Conservation (phyloP, 257 asterid species). For the Datura wrightii region DNA sequence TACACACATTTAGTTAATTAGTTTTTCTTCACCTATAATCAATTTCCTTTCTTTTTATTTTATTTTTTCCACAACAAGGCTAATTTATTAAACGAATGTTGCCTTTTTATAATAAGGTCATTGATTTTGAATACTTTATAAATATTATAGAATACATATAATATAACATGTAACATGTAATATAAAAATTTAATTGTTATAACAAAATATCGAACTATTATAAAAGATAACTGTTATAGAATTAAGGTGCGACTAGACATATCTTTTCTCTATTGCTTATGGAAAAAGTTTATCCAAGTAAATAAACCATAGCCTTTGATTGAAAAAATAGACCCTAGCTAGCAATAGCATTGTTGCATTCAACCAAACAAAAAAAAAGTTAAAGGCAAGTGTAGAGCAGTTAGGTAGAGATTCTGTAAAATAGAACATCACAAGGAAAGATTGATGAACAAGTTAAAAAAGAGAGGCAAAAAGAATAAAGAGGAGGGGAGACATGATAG, state of each 20-base stretch:
- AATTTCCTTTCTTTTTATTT: neutral
- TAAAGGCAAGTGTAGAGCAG: neutral
- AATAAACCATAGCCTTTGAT: neutral
- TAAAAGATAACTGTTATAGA: too few relatives aligned
- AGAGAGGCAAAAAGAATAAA: conserved; percentile 47
- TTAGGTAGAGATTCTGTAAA: conserved; percentile 14
- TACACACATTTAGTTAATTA: neutral
- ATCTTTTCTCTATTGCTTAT: too few relatives aligned
- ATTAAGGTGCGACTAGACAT: too few relatives aligned
- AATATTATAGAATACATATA: too few relatives aligned
- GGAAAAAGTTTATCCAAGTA: neutral
- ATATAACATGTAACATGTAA: too few relatives aligned
- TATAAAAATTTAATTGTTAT: too few relatives aligned
- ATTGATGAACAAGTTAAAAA: conserved; percentile 30
- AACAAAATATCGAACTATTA: too few relatives aligned
- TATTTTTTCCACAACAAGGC: neutral
- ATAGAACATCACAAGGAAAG: conserved; percentile 29
- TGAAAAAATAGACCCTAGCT: neutral
- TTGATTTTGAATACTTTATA: too few relatives aligned
- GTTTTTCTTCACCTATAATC: neutral
- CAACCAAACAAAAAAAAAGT: neutral
- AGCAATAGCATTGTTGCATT: neutral
- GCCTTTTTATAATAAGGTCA: too few relatives aligned
- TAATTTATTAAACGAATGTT: too few relatives aligned
- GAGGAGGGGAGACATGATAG: conserved; percentile 35